phyloP scores from a whole-genome alignment of 2,329 filamentous ascomycete species.

The Colletotrichum scovillei region DNA sequence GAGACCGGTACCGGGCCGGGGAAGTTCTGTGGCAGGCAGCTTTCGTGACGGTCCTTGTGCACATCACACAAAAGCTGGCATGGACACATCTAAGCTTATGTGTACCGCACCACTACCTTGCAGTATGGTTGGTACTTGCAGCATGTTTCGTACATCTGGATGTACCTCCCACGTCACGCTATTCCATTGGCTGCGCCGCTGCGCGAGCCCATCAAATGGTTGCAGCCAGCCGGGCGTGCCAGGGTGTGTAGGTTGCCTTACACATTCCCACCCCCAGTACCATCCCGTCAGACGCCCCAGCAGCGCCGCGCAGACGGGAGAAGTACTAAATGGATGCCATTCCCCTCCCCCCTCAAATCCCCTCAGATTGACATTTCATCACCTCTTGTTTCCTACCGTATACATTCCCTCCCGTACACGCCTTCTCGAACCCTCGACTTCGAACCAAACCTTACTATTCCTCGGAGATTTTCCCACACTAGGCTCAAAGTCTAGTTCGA shows the following conservation, averaged over 20 bases:
- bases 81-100: neutral
- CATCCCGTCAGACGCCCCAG: no score
- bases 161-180: neutral
- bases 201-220: neutral
- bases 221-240: neutral
- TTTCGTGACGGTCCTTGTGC: neutral
- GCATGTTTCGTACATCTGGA: neutral
- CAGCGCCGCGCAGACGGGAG: neutral
- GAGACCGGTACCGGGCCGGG: neutral
- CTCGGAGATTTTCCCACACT: conserved; percentile 1
- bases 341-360: neutral
- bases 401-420: neutral
- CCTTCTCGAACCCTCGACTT: neutral
- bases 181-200: neutral
- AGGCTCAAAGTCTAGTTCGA: neutral
- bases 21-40: neutral
- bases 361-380: neutral
- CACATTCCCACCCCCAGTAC: neutral
- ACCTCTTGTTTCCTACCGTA: neutral
- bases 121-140: neutral
- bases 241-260: neutral
- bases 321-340: neutral
- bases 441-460: neutral
- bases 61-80: neutral
- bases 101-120: no score